phyloP scores from a whole-genome alignment of 257 asterid species.

The Fraxinus cuspidata region DNA sequence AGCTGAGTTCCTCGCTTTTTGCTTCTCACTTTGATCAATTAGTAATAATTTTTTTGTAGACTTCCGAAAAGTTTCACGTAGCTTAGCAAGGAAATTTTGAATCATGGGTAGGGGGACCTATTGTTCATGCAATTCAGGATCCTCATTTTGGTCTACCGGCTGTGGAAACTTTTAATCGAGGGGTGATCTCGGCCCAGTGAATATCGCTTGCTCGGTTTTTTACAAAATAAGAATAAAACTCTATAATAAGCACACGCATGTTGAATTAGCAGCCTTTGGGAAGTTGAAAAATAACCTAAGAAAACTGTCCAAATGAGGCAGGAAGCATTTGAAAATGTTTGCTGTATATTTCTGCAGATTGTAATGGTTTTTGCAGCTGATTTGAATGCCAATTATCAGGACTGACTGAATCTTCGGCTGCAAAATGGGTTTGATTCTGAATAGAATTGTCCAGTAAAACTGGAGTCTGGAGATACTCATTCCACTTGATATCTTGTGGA shows the following conservation, averaged over 20 bases:
- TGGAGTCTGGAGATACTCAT: constrained; percentile 70
- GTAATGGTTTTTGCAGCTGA: constrained; percentile 44
- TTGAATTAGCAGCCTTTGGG: constrained; percentile 9
- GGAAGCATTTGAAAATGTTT: constrained; percentile 64
- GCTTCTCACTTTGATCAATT: not conserved
- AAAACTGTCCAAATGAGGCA: constrained; percentile 64
- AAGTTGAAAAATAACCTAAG: constrained; percentile 34
- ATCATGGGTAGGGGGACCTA: not conserved
- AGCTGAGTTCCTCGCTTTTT: constrained; percentile 16
- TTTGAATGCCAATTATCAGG: constrained; percentile 41
- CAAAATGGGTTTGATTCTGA: constrained; percentile 32
- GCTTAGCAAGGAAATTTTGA: not conserved
- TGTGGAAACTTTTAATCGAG: not conserved
- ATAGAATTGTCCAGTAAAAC: constrained; percentile 38
- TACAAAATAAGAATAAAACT: constrained; percentile 54
- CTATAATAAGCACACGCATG: constrained; percentile 51
- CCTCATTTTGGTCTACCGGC: not conserved
- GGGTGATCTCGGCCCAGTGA: not conserved
- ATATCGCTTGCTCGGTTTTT: constrained; percentile 27
- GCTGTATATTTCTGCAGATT: constrained; percentile 47
- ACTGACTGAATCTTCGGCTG: constrained; percentile 35
- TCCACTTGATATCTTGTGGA: constrained; percentile 64
- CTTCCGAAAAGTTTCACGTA: not conserved
- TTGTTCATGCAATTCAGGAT: not conserved
- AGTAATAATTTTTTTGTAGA: not conserved